phyloP scores from a whole-genome alignment of 345 rosid genomes.

The Euphorbia pulcherrima region DNA sequence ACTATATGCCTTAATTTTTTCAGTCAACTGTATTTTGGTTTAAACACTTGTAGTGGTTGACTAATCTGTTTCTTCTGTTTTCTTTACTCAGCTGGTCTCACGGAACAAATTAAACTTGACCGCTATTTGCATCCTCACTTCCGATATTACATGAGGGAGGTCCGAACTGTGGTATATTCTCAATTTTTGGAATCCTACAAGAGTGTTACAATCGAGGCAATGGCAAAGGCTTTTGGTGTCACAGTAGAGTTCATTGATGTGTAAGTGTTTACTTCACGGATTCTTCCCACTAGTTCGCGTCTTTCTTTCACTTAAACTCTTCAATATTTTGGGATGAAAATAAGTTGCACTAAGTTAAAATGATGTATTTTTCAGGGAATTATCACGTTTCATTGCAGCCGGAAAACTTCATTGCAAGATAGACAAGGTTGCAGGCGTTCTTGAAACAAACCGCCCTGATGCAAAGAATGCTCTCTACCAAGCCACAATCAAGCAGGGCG shows the following conservation, averaged over 20 bases:
- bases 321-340: not conserved
- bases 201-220: conserved; percentile 94
- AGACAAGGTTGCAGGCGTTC: conserved; percentile 97
- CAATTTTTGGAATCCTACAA: conserved; percentile 95
- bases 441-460: conserved; percentile 96
- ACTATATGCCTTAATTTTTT: not conserved
- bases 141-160: conserved; percentile 97
- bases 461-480: conserved; percentile 98
- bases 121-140: conserved; percentile 88
- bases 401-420: conserved; percentile 99
- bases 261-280: conserved; percentile 47
- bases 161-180: conserved; percentile 86
- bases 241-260: conserved; percentile 83
- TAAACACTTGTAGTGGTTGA: not conserved
- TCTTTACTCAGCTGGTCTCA: conserved; percentile 60
- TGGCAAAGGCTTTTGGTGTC: conserved; percentile 98
- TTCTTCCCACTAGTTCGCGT: not conserved
- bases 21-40: not conserved
- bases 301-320: not conserved
- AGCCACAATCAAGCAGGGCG: conserved; percentile 98
- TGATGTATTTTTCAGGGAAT: conserved; percentile 60
- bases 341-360: not conserved
- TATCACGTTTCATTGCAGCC: conserved; percentile 90
- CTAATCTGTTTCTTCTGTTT: conserved; percentile 7
- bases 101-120: conserved; percentile 84